Conservation (phyloP, 2,329 filamentous ascomycete genomes). For the Venturia nashicola region DNA sequence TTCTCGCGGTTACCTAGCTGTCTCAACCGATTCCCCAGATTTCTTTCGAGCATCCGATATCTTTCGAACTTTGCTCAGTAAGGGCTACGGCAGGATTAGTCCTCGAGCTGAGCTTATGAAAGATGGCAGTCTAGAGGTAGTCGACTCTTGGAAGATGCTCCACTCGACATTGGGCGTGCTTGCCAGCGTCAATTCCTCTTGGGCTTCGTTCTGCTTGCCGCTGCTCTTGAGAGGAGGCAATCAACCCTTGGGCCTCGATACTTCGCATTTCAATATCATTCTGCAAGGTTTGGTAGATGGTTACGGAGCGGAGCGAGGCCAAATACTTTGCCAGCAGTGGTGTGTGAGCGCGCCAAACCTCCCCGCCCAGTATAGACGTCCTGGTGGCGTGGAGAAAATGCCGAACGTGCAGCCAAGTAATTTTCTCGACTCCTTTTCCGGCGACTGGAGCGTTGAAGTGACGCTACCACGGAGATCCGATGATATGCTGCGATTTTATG, state of each 20-base stretch:
- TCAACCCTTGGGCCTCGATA: conserved; percentile 17
- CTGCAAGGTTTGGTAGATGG: conserved; percentile 42
- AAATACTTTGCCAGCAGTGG: conserved; percentile 36
- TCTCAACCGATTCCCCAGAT: neutral
- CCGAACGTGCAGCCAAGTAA: neutral
- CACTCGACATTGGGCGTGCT: neutral
- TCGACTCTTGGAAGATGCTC: neutral
- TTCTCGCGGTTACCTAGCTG: neutral
- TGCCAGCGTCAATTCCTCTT: conserved; percentile 9
- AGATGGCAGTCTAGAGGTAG: neutral
- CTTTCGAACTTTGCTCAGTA: neutral
- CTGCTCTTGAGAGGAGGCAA: neutral
- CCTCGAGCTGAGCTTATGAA: neutral
- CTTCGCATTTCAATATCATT: conserved; percentile 37
- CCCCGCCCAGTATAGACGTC: neutral
- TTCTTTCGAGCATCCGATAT: neutral
- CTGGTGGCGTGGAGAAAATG: conserved; percentile 15
- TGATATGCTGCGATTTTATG: neutral
- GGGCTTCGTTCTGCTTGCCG: conserved; percentile 9
- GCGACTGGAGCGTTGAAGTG: neutral
- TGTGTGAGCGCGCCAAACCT: conserved; percentile 16
- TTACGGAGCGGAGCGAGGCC: conserved; percentile 36
- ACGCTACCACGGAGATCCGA: neutral
- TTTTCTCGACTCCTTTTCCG: neutral
- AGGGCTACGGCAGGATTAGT: neutral